Percentiles rank a stretch among this genome's conserved stretches.
phyloP scores from a whole-genome alignment of 768 basidiomycete species.

The Mycena leptocephala region DNA sequence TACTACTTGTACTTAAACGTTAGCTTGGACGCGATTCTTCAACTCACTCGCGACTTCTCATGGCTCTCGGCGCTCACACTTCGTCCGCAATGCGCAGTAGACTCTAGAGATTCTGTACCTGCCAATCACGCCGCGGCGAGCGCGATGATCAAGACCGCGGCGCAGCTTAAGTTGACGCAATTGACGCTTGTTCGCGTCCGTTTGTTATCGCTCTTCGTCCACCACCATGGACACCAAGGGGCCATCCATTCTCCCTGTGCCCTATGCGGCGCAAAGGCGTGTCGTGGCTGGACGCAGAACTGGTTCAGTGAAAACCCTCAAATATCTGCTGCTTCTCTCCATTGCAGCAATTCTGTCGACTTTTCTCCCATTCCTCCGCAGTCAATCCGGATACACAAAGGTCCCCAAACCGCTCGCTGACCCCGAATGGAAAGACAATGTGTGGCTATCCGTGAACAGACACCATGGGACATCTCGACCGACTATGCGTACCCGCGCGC shows the following conservation, averaged over 20 bases:
- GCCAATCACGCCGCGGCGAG: too few species aligned
- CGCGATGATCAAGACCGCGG: neutral
- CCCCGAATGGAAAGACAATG: slow-evolving; percentile 59
- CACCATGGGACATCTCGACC: slow-evolving; percentile 84
- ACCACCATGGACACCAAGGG: slow-evolving; percentile 17
- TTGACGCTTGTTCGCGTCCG: too few species aligned
- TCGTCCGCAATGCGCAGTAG: too few species aligned
- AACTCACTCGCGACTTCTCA: too few species aligned
- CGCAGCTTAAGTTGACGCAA: too few species aligned
- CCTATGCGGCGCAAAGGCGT: slow-evolving; percentile 1
- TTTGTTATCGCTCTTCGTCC: neutral
- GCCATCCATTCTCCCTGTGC: neutral
- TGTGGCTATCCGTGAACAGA: slow-evolving; percentile 74
- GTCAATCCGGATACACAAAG: slow-evolving; percentile 38
- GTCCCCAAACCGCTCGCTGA: slow-evolving; percentile 43
- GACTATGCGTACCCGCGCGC: slow-evolving; percentile 80
- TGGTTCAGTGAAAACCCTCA: slow-evolving; percentile 6
- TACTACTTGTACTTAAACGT: neutral
- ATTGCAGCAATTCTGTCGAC: slow-evolving; percentile 51
- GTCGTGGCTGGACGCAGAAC: neutral
- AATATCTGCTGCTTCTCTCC: slow-evolving; percentile 44
- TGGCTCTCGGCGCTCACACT: too few species aligned
- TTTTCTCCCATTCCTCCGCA: slow-evolving; percentile 46
- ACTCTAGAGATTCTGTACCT: too few species aligned
- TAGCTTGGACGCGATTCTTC: too few species aligned